These are phyloP conservation scores for Musa balbisiana DNA, from an alignment of 202 grass and related monocot species.

Conservation along the genomic window DNA sequence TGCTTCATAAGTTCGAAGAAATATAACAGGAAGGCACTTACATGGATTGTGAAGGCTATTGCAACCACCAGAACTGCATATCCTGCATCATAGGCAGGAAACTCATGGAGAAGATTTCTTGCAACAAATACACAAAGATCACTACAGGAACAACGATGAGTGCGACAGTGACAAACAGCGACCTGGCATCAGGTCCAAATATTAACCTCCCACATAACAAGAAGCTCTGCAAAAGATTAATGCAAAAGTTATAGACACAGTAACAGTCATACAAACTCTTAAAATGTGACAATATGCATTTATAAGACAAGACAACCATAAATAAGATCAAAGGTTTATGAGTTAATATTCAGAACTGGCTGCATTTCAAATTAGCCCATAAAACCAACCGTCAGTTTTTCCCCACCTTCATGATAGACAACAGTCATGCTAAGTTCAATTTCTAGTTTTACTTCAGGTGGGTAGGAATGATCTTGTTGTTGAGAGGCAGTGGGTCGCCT, in stretches of 20 bases:
- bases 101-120: constrained; percentile 49
- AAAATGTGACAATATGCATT: constrained; percentile 17
- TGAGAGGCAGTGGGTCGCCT: too few species aligned
- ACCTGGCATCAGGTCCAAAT: constrained; percentile 74
- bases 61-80: constrained; percentile 48
- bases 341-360: too few species aligned
- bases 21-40: constrained; percentile 35
- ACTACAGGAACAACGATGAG: constrained; percentile 56
- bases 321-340: too few species aligned
- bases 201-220: constrained; percentile 57
- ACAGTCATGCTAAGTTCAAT: too few species aligned
- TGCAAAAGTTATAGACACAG: not conserved
- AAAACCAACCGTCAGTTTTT: too few species aligned
- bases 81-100: constrained; percentile 64
- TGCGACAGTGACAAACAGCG: constrained; percentile 42
- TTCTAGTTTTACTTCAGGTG: too few species aligned
- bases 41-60: constrained; percentile 58
- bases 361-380: too few species aligned
- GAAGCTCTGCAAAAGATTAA: constrained; percentile 49
- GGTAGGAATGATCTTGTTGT: too few species aligned
- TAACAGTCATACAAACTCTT: constrained; percentile 4
- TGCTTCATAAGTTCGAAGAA: constrained; percentile 7
- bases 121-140: constrained; percentile 65
- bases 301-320: not conserved
- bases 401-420: too few species aligned